Base-by-base conservation (phyloP, 140 eudicot species). In the Flaveria floridana region DNA sequence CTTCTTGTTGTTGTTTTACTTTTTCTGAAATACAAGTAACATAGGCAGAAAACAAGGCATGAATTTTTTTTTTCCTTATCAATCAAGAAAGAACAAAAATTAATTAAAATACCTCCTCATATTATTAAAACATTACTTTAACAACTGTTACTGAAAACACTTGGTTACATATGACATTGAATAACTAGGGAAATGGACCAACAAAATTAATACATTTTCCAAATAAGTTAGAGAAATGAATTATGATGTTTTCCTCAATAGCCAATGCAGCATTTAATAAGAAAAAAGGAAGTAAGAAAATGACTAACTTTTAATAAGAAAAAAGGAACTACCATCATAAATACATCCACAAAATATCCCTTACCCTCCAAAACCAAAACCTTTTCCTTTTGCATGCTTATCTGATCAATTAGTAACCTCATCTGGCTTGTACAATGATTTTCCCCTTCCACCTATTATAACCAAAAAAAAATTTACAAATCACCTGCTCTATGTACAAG, bases 391-490 rank as follows among this genome's bases (percentile, higher is more conserved):
- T 92, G 96, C 80, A 57, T 78, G 76, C 97, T 92, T 66, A 92
- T 89, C 82, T 92, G 95, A 80, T 87, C 82, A 73, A 92, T 92
- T 20, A 89, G 83, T 71, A 86, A 79, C 55, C 80, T 74, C 78
- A 83, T 87, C 77, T 92, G 95, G n/a, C 90, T 84, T 34, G 88
- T 84, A 72, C 97, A 92, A 53, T 81, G 85, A 76, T 79, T 84
- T 83, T 92, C 97, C 74, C 89, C 92, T 59, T 92, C 96, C 77
- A 92, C 87, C 97, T 89, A 86, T 74, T 74, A 73, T 62, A 13
- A 75, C 30, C 73, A 80, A 51, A 53, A 61, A 61, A 44, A 37
- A 44, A 14, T 56, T 62, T 51, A 42, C 53, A 37, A 34, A 64
- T 5, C 25, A 6, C 23, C 69, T 13, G 7, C 25, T 30, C 48